Percentiles rank a stretch among this genome's conserved stretches.
phyloP scores from a whole-genome alignment of 2,329 filamentous ascomycete genomes.

The Arachnopeziza araneosa region DNA sequence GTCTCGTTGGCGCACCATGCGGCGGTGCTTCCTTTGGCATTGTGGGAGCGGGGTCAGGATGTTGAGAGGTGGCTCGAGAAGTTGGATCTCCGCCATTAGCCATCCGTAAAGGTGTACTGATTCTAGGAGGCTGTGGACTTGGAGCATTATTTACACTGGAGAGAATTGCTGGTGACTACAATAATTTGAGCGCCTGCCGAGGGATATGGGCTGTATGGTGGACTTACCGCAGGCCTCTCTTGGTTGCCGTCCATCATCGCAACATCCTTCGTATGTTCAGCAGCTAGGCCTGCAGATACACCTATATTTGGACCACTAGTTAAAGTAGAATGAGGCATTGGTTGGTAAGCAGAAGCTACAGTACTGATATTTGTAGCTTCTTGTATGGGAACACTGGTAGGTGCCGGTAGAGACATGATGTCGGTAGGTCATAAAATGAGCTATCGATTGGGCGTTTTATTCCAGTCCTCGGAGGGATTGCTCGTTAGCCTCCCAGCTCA shows the following conservation, averaged over 20 bases:
- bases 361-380: background rate
- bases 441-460: too few relatives aligned
- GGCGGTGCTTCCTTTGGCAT: constrained; percentile 55
- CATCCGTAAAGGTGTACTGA: constrained; percentile 42
- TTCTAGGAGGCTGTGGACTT: constrained; percentile 33
- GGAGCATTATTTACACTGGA: constrained; percentile 19
- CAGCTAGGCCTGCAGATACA: background rate
- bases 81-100: constrained; percentile 34
- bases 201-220: background rate
- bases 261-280: constrained; percentile 18
- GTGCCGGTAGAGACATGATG: background rate
- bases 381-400: background rate
- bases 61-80: constrained; percentile 52
- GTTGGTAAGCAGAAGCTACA: background rate
- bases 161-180: constrained; percentile 22
- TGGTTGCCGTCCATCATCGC: constrained; percentile 26
- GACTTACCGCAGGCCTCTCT: constrained; percentile 19
- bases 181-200: background rate
- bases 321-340: background rate
- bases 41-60: constrained; percentile 45
- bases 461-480: too few relatives aligned
- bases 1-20: constrained; percentile 63
- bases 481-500: background rate
- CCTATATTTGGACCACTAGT: background rate
- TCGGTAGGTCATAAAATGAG: background rate